Evolutionary conservation across 768 basidiomycete species (phyloP), one percentile per base, ranked within the genome.

Genomic region (Astraeus odoratus): DNA sequence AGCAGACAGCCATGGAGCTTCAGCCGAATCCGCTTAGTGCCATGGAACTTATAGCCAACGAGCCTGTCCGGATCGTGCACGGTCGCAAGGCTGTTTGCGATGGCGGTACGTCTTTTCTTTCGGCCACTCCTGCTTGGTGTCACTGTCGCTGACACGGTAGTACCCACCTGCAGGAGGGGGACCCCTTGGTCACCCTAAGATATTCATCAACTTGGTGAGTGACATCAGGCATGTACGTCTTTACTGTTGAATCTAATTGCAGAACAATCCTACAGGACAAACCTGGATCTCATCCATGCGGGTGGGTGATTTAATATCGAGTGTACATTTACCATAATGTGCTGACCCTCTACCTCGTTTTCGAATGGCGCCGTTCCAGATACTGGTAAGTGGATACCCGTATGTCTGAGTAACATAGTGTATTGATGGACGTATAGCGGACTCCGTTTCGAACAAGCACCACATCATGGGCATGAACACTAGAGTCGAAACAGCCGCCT

Each of bases 111-210:
- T 71, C 5, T 27, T 39, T 26, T 71, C 5, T 27, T 39, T 26
- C 22, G 33, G 22, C 41, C 43, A n/a, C 27, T 16, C 46, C 33
- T 27, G 4, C n/a, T 25, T n/a, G n/a, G n/a, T n/a, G n/a, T n/a
- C 24, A 25, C 25, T 27, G 39, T 40, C 12, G 10, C 37, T 33
- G 25, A 46, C 42, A n/a, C 34, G 45, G 44, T 48, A 38, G 18
- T 33, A 31, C 38, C 44, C 46, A 45, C 50, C 33, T 18, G 38
- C 61, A 98, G 95, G 95, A 67, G 84, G 82, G 61, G 96, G 95
- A 9, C 79, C 96, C 34, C 76, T 99, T 23, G 96, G 96, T 19
- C 96, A 99, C 62, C 96, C 96, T 5, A 94, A 92, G 72, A 81
- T 98, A 49, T 98, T 78, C 59, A 92, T 99, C 64, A 98, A 98